Conservation (phyloP, 192 early-diverging fungal species). For the Coemansia sp. region DNA sequence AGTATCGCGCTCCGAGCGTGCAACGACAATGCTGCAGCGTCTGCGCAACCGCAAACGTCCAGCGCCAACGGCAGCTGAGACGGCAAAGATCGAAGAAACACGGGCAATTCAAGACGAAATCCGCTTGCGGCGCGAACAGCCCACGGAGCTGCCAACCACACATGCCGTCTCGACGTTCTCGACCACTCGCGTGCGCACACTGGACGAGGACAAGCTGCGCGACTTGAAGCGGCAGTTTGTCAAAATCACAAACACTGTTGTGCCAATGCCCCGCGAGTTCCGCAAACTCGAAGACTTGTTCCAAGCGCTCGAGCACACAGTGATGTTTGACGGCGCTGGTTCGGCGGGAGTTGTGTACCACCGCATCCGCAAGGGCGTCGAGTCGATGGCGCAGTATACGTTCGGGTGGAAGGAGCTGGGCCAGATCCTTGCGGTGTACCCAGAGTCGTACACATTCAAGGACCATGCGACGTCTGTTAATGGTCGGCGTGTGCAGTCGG, state of each 20-base stretch:
- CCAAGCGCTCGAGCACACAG: slow-evolving; percentile 46
- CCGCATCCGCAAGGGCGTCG: slow-evolving; percentile 53
- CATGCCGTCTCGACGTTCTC: slow-evolving; percentile 4
- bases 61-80: background rate
- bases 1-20: slow-evolving; percentile 11
- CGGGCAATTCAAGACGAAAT: slow-evolving; percentile 38
- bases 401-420: slow-evolving; percentile 55
- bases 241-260: slow-evolving; percentile 5
- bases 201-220: slow-evolving; percentile 16
- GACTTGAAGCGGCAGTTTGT: slow-evolving; percentile 45
- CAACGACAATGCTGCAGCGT: slow-evolving; percentile 14
- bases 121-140: slow-evolving; percentile 15
- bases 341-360: slow-evolving; percentile 45
- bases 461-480: slow-evolving; percentile 17
- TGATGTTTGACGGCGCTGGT: slow-evolving; percentile 34
- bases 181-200: background rate
- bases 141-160: background rate
- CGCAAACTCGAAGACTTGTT: slow-evolving; percentile 43
- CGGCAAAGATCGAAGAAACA: slow-evolving; percentile 21
- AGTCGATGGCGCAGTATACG: slow-evolving; percentile 52
- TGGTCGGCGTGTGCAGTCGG: slow-evolving; percentile 41
- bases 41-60: slow-evolving; percentile 31
- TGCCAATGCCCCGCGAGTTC: slow-evolving; percentile 21
- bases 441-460: slow-evolving; percentile 47
- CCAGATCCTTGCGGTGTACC: slow-evolving; percentile 55